Evolutionary conservation across 179 eudicot genomes (phyloP), one percentile per base, ranked within the genome.

Genomic region (Silene vulgaris): DNA sequence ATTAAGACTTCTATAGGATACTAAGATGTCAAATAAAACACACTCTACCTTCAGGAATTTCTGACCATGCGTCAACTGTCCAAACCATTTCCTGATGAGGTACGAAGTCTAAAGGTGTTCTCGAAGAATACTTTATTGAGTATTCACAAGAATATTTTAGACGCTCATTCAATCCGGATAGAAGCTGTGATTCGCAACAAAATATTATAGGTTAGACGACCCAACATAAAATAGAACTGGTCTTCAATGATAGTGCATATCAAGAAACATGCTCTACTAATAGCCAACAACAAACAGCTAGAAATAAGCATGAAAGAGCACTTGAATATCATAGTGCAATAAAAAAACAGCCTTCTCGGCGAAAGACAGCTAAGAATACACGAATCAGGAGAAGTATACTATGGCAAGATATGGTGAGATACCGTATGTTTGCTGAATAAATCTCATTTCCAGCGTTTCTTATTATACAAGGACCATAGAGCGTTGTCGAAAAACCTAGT

Each of bases 21-120:
- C 69, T 21, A 74, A 32, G 50, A 57, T 68, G 48, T 29, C 19
- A 52, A 4, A 28, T 20, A 65, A 30, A 74, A 69, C 59, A 30
- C 29, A 80, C 81, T 35, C 73, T 29, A 93, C 98, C 97, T 82
- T 83, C 82, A 50, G 66, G 77, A 69, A 61, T 75, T 35, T 90
- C 81, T 61, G 74, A 64, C 89, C 88, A 82, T 43, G 90, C 93
- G 75, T 92, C 90, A 63, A 88, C 59, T 21, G 77, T 83, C 95
- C 97, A 92, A 13, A 89, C 45, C 71, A 90, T 75, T 71, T 89
- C 90, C 74, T 87, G 97, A 61, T 90, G 94, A 17, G 97, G 89
- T 75, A 78, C 82, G 65, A 90, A 85, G 73, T 88, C 93, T 72
- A 83, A 80, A 1, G 94, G 97, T 69, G 90, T 76, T 83, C 97